Percentiles rank a stretch among this genome's conserved stretches.
phyloP scores from a whole-genome alignment of 2,329 filamentous ascomycete species.

The Penicillium sumatraense region DNA sequence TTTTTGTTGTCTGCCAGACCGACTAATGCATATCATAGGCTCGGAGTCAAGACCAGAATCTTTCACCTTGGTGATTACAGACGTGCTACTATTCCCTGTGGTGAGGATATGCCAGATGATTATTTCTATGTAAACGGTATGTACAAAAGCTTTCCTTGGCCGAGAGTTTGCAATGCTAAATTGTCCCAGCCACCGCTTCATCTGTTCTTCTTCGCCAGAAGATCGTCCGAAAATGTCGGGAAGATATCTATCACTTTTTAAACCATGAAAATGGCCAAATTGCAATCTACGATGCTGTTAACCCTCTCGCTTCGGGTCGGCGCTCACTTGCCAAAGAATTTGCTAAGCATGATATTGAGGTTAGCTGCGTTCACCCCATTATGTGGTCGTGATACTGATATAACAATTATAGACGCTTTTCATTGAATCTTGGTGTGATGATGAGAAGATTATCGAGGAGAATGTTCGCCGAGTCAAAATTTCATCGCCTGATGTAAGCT shows the following conservation, averaged over 20 bases:
- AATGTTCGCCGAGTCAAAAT: slow-evolving; percentile 98
- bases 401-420: slow-evolving; percentile 74
- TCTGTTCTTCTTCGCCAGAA: slow-evolving; percentile 95
- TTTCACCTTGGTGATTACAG: slow-evolving; percentile 98
- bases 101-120: slow-evolving; percentile 86
- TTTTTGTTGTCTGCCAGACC: background rate
- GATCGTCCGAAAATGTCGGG: slow-evolving; percentile 94
- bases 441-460: slow-evolving; percentile 90
- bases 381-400: background rate
- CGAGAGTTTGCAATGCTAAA: slow-evolving; percentile 22
- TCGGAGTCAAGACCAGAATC: slow-evolving; percentile 96
- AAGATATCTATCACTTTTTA: slow-evolving; percentile 95
- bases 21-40: slow-evolving; percentile 55
- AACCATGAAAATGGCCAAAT: slow-evolving; percentile 98
- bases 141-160: slow-evolving; percentile 3
- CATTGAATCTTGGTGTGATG: slow-evolving; percentile 93
- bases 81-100: slow-evolving; percentile 83
- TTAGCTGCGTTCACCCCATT: slow-evolving; percentile 40
- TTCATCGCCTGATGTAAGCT: slow-evolving; percentile 86
- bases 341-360: slow-evolving; percentile 93
- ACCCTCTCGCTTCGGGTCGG: slow-evolving; percentile 81
- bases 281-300: slow-evolving; percentile 97
- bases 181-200: slow-evolving; percentile 68
- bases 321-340: slow-evolving; percentile 91
- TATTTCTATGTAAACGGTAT: slow-evolving; percentile 92